Evolutionary conservation across 2,329 filamentous ascomycete species (phyloP), one percentile per base, ranked within the genome.

Genomic region (Talaromyces sp.): DNA sequence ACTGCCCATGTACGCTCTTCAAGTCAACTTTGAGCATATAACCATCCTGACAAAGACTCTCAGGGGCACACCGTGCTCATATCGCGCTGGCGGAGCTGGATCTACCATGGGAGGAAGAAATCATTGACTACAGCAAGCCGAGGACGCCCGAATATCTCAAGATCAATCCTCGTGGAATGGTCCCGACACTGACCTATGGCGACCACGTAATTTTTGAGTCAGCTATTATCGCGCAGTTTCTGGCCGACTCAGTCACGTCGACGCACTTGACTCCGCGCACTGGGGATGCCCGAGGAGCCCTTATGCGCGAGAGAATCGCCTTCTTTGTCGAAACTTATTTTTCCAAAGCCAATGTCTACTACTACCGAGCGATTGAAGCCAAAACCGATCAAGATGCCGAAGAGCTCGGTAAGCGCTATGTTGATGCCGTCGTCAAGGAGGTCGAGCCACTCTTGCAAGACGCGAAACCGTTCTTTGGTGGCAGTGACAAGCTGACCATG

Each of bases 161-260:
- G 17, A 57, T 57, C 55, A 57, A 57, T 57, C 55, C 55, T 32
- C 33, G 55, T 36, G 55, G 55, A 22, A 11, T 44, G 17, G 55
- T 57, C 5, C 55, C 55, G 1, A 27, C 55, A 9, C 30, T 57
- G 6, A 36, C 36, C 1, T 57, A 57, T 33, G 25, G 36, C 8
- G 55, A 27, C 9, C 55, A 57, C 8, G 33, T 57, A 10, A 11
- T 57, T n/a, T 36, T 36, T 17, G 55, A 57, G 19, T 57, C 55
- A 11, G 32, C 25, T 57, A 32, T 57, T 17, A 57, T 57, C 17
- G 55, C 25, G 15, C 55, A 57, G 25, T 57, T 57, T 27, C 36
- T 57, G 10, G 13, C 36, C n/a, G 55, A 57, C 36, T 36, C 55
- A 19, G 28, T 36, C 17, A 11, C 22, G 2, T 36, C 55, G 8